phyloP scores from a whole-genome alignment of 768 basidiomycete species.

The Kwoniella bestiolae region DNA sequence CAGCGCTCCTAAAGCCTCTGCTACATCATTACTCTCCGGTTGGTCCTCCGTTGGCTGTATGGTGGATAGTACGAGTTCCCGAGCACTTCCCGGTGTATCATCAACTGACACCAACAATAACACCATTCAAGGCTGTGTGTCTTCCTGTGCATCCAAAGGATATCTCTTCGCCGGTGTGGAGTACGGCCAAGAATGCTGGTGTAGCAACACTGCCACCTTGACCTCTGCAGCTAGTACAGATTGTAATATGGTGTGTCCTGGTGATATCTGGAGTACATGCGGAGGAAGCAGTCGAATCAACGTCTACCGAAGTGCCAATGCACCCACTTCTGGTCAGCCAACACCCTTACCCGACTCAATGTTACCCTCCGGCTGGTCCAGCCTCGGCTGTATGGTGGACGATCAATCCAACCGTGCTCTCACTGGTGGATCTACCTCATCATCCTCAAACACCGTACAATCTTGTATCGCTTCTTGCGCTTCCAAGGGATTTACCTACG shows the following conservation, averaged over 20 bases:
- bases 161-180: constrained; percentile 35
- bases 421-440: constrained; percentile 31
- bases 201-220: constrained; percentile 18
- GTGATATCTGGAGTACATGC: constrained; percentile 24
- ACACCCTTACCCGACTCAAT: constrained; percentile 18
- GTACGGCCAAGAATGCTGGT: constrained; percentile 30
- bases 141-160: constrained; percentile 29
- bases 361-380: constrained; percentile 29
- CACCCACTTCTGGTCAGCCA: constrained; percentile 13
- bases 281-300: constrained; percentile 25
- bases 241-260: constrained; percentile 32
- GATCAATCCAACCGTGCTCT: constrained; percentile 38
- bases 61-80: constrained; percentile 15
- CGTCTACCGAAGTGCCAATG: constrained; percentile 23
- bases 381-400: constrained; percentile 35
- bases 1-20: neutral
- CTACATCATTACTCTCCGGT: constrained; percentile 19
- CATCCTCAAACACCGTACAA: constrained; percentile 24
- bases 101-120: constrained; percentile 17
- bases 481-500: constrained; percentile 21
- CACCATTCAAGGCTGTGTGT: constrained; percentile 29
- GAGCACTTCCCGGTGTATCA: constrained; percentile 38
- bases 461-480: constrained; percentile 32
- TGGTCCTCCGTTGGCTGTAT: constrained; percentile 24
- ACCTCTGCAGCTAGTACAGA: constrained; percentile 9